Percentiles rank a stretch among this genome's conserved stretches.
These are phyloP conservation scores for Plasmodium sp. DNA, from an alignment of 169 alveolate species.

Conservation along the genomic window DNA sequence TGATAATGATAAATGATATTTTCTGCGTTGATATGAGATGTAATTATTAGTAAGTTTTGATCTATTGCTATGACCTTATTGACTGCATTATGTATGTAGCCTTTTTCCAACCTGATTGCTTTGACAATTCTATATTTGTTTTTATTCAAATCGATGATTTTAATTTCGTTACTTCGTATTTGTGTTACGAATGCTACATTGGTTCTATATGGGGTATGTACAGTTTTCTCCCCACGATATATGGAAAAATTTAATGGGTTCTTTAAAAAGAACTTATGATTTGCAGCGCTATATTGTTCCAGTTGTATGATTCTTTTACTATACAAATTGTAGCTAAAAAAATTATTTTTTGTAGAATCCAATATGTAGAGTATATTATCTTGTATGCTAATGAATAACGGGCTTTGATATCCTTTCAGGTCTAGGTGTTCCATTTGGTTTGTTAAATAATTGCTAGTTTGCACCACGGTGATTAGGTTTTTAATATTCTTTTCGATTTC, in stretches of 20 bases:
- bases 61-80: conserved; percentile 41
- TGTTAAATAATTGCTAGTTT: conserved; percentile 30
- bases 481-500: background rate
- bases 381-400: conserved; percentile 20
- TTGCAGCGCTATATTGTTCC: conserved; percentile 16
- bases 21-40: conserved; percentile 6
- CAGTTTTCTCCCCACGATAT: conserved; percentile 27
- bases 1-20: conserved; percentile 70
- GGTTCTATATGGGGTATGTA: conserved; percentile 22
- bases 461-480: background rate
- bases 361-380: conserved; percentile 37
- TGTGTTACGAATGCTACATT: conserved; percentile 70
- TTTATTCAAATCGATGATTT: conserved; percentile 63
- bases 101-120: conserved; percentile 35
- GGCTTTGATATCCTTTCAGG: conserved; percentile 24
- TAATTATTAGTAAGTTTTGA: conserved; percentile 62
- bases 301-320: conserved; percentile 24
- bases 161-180: conserved; percentile 63
- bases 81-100: conserved; percentile 40
- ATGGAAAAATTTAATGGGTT: conserved; percentile 43
- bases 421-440: conserved; percentile 6
- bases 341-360: conserved; percentile 20
- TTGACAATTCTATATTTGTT: conserved; percentile 59
- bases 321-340: conserved; percentile 50
- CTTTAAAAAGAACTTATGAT: conserved; percentile 16